These are phyloP conservation scores for Cenchrus americanus DNA, from an alignment of 176 grass and related monocot species.

Conservation along the genomic window DNA sequence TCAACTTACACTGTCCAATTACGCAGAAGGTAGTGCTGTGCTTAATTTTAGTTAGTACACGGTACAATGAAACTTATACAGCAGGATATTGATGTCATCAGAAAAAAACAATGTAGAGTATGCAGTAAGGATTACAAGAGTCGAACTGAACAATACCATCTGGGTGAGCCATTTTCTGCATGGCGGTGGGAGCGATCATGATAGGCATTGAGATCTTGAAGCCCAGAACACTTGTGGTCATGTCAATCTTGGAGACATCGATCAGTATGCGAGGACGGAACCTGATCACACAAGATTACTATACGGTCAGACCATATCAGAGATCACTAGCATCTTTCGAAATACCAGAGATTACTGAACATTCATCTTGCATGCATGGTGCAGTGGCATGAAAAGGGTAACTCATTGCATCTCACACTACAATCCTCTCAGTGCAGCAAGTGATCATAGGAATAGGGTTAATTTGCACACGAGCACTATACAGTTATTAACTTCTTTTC, in stretches of 20 bases:
- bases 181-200: slow-evolving; percentile 86
- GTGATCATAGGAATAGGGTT: neutral
- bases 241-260: slow-evolving; percentile 90
- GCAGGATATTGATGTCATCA: neutral
- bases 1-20: neutral
- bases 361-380: too few relatives aligned
- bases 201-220: slow-evolving; percentile 99
- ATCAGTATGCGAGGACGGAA: slow-evolving; percentile 97
- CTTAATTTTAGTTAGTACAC: neutral
- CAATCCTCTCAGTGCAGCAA: neutral
- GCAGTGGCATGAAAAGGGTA: neutral
- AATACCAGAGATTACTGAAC: too few relatives aligned
- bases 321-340: too few relatives aligned
- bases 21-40: neutral
- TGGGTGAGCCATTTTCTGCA: slow-evolving; percentile 98
- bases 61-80: neutral
- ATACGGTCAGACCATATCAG: too few relatives aligned
- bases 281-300: slow-evolving; percentile 30
- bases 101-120: neutral
- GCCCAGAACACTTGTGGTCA: slow-evolving; percentile 79
- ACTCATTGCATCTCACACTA: neutral
- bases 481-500: neutral
- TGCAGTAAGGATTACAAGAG: neutral
- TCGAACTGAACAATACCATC: slow-evolving; percentile 60
- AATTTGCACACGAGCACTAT: neutral